These are phyloP conservation scores for Penicillium robsamsonii DNA, from an alignment of 495 filamentous ascomycete species.

Conservation along the genomic window DNA sequence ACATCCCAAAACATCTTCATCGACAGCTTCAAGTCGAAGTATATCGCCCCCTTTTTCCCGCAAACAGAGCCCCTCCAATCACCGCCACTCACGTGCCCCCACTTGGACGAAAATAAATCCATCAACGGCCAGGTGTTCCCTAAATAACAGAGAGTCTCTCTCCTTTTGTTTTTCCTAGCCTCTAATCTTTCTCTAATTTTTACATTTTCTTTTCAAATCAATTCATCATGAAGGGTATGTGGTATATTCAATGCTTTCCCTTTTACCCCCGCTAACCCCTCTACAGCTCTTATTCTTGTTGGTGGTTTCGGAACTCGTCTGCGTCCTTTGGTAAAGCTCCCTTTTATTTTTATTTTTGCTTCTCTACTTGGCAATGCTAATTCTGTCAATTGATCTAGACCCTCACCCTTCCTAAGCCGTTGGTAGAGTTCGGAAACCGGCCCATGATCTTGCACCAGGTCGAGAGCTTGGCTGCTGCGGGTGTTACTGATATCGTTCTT, in stretches of 20 bases:
- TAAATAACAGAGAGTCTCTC: slow-evolving; percentile 21
- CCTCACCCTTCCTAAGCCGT: slow-evolving; percentile 91
- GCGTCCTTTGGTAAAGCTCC: slow-evolving; percentile 83
- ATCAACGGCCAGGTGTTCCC: slow-evolving; percentile 38
- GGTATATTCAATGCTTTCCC: slow-evolving; percentile 9
- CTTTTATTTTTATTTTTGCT: neutral
- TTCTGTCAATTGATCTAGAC: slow-evolving; percentile 55
- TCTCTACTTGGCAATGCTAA: slow-evolving; percentile 10
- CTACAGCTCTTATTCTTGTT: slow-evolving; percentile 94
- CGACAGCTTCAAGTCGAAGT: neutral
- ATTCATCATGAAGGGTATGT: slow-evolving; percentile 54
- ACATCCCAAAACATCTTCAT: too few species aligned
- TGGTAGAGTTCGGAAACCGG: slow-evolving; percentile 97
- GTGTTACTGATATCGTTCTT: slow-evolving; percentile 96
- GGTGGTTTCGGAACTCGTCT: slow-evolving; percentile 98
- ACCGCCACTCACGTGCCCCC: slow-evolving; percentile 31
- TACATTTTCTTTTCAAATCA: slow-evolving; percentile 11
- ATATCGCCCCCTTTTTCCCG: slow-evolving; percentile 30
- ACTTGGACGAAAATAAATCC: slow-evolving; percentile 33
- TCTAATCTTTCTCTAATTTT: slow-evolving; percentile 14
- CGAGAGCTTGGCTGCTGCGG: slow-evolving; percentile 88
- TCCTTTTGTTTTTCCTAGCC: slow-evolving; percentile 14
- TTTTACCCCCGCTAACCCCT: slow-evolving; percentile 20
- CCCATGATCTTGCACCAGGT: slow-evolving; percentile 99
- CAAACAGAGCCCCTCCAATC: slow-evolving; percentile 33